Evolutionary conservation across 768 basidiomycete genomes (phyloP), one percentile per base, ranked within the genome.

Genomic region (Calocybe gangraenosa): DNA sequence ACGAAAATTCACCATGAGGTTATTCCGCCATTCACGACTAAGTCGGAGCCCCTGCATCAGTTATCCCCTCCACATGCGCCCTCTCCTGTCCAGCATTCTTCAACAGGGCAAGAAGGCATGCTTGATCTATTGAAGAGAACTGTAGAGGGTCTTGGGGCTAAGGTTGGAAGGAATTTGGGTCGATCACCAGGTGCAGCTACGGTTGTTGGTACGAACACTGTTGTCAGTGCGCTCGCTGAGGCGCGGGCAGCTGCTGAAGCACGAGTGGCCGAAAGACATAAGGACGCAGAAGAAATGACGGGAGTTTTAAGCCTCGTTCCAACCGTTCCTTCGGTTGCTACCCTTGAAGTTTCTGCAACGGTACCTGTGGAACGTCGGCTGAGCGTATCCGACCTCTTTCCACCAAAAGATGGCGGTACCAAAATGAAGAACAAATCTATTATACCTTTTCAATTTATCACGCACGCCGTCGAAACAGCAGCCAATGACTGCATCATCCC

Each of bases 51-150:
- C 22, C 25, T 11, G 11, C 25, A 5, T 28, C 25, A 28, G 25
- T 28, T 28, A 11, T 28, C 11, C 5, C 11, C 25, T 11, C 31
- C 9, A 15, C 18, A 22, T 21, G 30, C 35, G 22, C 40, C 25
- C 30, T 40, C 37, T 5, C 15, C 47, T 40, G 17, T 13, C n/a
- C 28, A 46, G 10, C 32, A 37, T 13, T 19, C 11, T 46, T 21
- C 21, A 18, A 28, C 13, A 10, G 47, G 38, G 40, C 63, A 76
- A 22, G 72, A 70, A 21, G 83, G 75, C 17, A 75, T 84, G 51
- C 70, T 90, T 34, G 76, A 79, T 54, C 68, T 74, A 14, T 69
- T 91, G 40, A 90, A 85, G 66, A 81, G 77, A 56, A 87, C 81
- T 1, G 78, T 89, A 0, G 81, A 85, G 58, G 82, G 73, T 13